A percentile compares a stretch with the other conserved stretches of the same genome.
Evolutionary conservation across 2,329 filamentous ascomycete species (phyloP).

Genomic region (Aspergillus unguis): DNA sequence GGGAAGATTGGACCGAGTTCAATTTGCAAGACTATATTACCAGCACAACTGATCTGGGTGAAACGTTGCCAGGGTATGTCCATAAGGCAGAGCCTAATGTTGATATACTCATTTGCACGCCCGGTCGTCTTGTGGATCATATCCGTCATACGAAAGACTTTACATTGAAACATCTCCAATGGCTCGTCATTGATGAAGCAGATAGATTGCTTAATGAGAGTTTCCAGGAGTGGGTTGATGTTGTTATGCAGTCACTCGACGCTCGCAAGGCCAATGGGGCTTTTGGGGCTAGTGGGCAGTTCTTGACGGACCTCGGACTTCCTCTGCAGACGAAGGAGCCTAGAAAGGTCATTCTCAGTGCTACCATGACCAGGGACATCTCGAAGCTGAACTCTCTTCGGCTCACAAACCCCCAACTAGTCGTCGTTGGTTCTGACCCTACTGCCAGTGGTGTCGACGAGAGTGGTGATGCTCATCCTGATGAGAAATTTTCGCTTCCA

Average conservation of each 20-base stretch:
- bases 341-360: constrained; percentile 82
- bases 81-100: constrained; percentile 67
- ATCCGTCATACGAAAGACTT: constrained; percentile 81
- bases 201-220: constrained; percentile 88
- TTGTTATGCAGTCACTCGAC: constrained; percentile 61
- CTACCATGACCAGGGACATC: constrained; percentile 85
- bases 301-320: constrained; percentile 36
- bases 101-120: constrained; percentile 87
- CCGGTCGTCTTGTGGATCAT: constrained; percentile 88
- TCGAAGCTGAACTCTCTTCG: constrained; percentile 72
- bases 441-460: constrained; percentile 20
- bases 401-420: constrained; percentile 68
- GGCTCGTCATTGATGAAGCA: constrained; percentile 91
- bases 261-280: constrained; percentile 50
- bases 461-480: constrained; percentile 20
- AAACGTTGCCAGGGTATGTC: constrained; percentile 59
- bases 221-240: constrained; percentile 84
- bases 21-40: constrained; percentile 46
- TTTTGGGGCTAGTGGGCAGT: constrained; percentile 41
- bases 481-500: constrained; percentile 58
- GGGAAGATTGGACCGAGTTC: constrained; percentile 48
- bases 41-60: constrained; percentile 38
- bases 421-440: constrained; percentile 62
- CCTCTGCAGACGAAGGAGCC: constrained; percentile 47
- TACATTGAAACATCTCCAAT: constrained; percentile 70